Evolutionary conservation across 2,329 filamentous ascomycete genomes (phyloP).

Genomic region (Sporothrix pallida): DNA sequence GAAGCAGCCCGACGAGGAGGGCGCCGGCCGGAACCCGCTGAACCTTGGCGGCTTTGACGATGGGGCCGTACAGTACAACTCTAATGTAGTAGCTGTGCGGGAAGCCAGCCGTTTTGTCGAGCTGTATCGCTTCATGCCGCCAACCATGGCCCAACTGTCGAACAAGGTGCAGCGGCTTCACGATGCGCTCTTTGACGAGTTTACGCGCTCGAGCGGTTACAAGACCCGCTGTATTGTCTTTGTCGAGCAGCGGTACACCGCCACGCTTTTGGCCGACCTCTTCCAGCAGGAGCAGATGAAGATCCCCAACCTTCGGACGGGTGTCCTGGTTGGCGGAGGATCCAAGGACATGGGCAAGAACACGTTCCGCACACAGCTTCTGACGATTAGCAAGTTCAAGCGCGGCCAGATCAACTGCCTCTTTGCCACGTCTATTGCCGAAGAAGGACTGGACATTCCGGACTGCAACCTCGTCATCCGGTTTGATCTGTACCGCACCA

Average conservation of each 20-base stretch:
- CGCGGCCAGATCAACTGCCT: constrained; percentile 66
- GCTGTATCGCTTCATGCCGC: constrained; percentile 53
- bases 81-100: constrained; percentile 58
- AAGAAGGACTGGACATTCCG: constrained; percentile 71
- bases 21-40: not conserved
- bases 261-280: constrained; percentile 72
- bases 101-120: constrained; percentile 63
- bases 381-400: constrained; percentile 71
- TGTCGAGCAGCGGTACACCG: constrained; percentile 78
- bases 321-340: constrained; percentile 56
- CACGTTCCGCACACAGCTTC: constrained; percentile 66
- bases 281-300: constrained; percentile 62
- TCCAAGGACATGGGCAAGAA: constrained; percentile 35
- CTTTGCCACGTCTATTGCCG: constrained; percentile 69
- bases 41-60: not conserved
- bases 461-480: constrained; percentile 71
- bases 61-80: constrained; percentile 25
- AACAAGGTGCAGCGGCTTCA: constrained; percentile 71
- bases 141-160: constrained; percentile 60
- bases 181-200: constrained; percentile 66
- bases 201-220: constrained; percentile 60
- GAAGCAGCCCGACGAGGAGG: constrained; percentile 53
- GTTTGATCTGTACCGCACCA: constrained; percentile 86
- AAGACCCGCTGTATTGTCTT: constrained; percentile 80
- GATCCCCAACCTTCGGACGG: constrained; percentile 64